Conservation (phyloP, 2,329 filamentous ascomycete species). For the Paradendryphiella salina region DNA sequence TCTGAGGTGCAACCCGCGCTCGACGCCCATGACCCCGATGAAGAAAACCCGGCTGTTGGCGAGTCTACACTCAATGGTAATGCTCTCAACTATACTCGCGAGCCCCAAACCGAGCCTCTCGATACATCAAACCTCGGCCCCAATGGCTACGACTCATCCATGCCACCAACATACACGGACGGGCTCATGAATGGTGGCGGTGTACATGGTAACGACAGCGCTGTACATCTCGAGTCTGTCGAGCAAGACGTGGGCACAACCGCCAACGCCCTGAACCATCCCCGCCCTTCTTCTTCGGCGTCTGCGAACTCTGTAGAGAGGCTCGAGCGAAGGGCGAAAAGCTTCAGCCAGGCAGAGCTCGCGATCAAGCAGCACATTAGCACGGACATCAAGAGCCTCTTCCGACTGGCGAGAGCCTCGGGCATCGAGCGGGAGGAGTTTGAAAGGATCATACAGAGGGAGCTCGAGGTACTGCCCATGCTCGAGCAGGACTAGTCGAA, state of each 20-base stretch:
- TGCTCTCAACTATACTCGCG: slow-evolving; percentile 48
- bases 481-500: slow-evolving; percentile 61
- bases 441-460: slow-evolving; percentile 69
- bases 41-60: slow-evolving; percentile 55
- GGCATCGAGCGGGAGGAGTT: slow-evolving; percentile 78
- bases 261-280: slow-evolving; percentile 40
- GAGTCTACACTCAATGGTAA: slow-evolving; percentile 61
- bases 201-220: slow-evolving; percentile 17
- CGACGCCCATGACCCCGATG: slow-evolving; percentile 80
- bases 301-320: slow-evolving; percentile 59
- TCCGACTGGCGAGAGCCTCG: slow-evolving; percentile 67
- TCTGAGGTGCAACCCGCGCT: slow-evolving; percentile 75
- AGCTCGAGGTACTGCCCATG: slow-evolving; percentile 70
- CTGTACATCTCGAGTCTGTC: slow-evolving; percentile 28
- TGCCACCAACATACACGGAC: slow-evolving; percentile 30
- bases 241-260: slow-evolving; percentile 28
- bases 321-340: slow-evolving; percentile 59
- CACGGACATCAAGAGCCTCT: slow-evolving; percentile 76
- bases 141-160: slow-evolving; percentile 38
- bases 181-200: slow-evolving; percentile 6
- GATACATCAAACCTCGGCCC: slow-evolving; percentile 45
- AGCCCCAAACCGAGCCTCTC: slow-evolving; percentile 51
- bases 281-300: slow-evolving; percentile 47
- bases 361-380: slow-evolving; percentile 79
- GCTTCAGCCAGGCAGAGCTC: slow-evolving; percentile 67